These are phyloP conservation scores for Boehmeria nivea DNA, from an alignment of 306 rosid genomes.

Conservation along the genomic window DNA sequence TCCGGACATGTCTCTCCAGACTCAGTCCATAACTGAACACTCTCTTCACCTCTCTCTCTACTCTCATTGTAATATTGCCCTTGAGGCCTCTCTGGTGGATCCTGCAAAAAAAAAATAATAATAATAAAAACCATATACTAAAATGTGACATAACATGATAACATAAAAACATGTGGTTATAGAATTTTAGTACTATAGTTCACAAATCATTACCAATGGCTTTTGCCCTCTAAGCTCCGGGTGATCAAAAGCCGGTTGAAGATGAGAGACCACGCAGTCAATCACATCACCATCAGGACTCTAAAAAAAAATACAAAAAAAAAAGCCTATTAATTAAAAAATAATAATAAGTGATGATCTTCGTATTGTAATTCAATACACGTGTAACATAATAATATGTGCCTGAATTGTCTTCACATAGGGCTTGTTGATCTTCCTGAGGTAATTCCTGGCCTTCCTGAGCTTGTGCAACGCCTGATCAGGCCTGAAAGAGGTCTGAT, in stretches of 20 bases:
- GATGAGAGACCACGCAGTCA: conserved; percentile 77
- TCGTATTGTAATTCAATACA: too few relatives aligned
- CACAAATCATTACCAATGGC: conserved; percentile 74
- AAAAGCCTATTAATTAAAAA: not conserved
- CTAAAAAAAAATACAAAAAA: conserved; percentile 26
- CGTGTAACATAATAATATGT: not conserved
- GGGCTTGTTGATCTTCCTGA: conserved; percentile 74
- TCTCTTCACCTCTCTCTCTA: conserved; percentile 27
- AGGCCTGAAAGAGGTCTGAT: conserved; percentile 45
- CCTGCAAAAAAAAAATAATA: conserved; percentile 50
- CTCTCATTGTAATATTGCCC: conserved; percentile 32
- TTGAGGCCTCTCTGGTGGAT: conserved; percentile 82
- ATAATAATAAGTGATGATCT: not conserved
- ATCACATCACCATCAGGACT: conserved; percentile 96
- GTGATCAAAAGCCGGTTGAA: conserved; percentile 94
- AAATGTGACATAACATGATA: too few relatives aligned
- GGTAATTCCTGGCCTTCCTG: conserved; percentile 36
- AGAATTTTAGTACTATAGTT: too few relatives aligned
- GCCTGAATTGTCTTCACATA: conserved; percentile 86
- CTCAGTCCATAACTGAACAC: conserved; percentile 70
- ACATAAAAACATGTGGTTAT: too few relatives aligned
- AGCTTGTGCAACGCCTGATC: conserved; percentile 37
- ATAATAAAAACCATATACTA: not conserved
- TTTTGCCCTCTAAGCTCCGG: conserved; percentile 59
- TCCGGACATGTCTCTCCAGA: conserved; percentile 81